Conservation (phyloP, 768 basidiomycete species). For the Termitomyces sp. region DNA sequence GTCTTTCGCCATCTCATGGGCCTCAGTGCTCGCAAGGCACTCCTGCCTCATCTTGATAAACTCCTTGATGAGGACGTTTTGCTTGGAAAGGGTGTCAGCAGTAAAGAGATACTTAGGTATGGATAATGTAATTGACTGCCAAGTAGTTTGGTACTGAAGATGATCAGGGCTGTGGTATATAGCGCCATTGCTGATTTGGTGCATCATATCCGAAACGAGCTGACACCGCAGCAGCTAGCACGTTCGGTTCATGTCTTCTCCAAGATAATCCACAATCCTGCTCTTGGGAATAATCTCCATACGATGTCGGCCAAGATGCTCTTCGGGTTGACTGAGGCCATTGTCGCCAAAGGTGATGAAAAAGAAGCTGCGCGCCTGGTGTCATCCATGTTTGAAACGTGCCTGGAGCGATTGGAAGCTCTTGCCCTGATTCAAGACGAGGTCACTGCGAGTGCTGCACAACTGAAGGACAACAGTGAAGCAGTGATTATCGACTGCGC, state of each 20-base stretch:
- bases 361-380: conserved; percentile 68
- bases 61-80: conserved; percentile 88
- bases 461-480: conserved; percentile 40
- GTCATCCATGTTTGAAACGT: conserved; percentile 71
- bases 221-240: conserved; percentile 69
- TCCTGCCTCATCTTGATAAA: conserved; percentile 81
- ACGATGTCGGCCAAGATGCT: conserved; percentile 91
- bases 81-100: conserved; percentile 77
- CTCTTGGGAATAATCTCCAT: conserved; percentile 74
- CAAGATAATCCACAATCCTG: conserved; percentile 83
- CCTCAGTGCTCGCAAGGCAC: conserved; percentile 68
- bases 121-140: not conserved
- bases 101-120: conserved; percentile 79
- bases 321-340: conserved; percentile 80
- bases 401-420: conserved; percentile 79
- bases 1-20: conserved; percentile 87
- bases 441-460: conserved; percentile 40
- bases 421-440: conserved; percentile 63
- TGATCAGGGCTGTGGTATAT: conserved; percentile 66
- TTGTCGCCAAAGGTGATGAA: conserved; percentile 68
- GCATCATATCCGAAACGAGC: conserved; percentile 83
- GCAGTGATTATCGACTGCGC: conserved; percentile 44
- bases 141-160: conserved; percentile 3
- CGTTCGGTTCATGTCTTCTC: conserved; percentile 82
- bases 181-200: conserved; percentile 89